These are phyloP conservation scores for Talaromyces adpressus DNA, from an alignment of 495 filamentous ascomycete species.

Conservation along the genomic window DNA sequence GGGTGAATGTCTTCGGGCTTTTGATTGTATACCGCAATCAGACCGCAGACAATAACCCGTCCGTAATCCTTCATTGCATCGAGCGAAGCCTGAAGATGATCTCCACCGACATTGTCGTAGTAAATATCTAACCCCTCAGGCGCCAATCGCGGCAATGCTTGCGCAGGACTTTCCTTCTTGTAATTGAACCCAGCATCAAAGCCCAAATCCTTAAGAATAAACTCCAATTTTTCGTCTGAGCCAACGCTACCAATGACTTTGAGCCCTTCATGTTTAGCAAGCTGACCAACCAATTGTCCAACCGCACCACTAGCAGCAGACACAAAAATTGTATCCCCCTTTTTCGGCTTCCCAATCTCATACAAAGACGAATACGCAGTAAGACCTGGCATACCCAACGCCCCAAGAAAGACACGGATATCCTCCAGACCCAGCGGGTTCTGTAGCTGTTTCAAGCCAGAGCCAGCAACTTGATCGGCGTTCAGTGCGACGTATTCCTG, in stretches of 20 bases:
- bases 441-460: constrained; percentile 27
- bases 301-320: constrained; percentile 78
- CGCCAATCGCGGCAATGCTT: constrained; percentile 67
- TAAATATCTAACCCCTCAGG: constrained; percentile 90
- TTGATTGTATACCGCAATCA: constrained; percentile 77
- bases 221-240: constrained; percentile 62
- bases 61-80: constrained; percentile 62
- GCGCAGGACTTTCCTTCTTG: constrained; percentile 61
- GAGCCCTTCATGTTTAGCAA: constrained; percentile 83
- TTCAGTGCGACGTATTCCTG: constrained; percentile 50
- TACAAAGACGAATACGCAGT: constrained; percentile 77
- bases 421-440: constrained; percentile 40
- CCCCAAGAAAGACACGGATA: constrained; percentile 52
- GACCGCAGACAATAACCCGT: constrained; percentile 60
- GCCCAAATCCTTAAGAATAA: constrained; percentile 54
- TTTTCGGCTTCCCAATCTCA: constrained; percentile 77
- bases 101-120: constrained; percentile 91
- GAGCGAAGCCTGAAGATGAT: constrained; percentile 74
- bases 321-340: constrained; percentile 85
- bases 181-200: constrained; percentile 74
- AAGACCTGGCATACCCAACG: constrained; percentile 82
- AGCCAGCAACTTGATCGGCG: constrained; percentile 18
- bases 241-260: constrained; percentile 74
- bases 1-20: constrained; percentile 52
- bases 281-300: constrained; percentile 74